Evolutionary conservation across 768 basidiomycete species (phyloP).

Genomic region (Rhodotorula toruloides): DNA sequence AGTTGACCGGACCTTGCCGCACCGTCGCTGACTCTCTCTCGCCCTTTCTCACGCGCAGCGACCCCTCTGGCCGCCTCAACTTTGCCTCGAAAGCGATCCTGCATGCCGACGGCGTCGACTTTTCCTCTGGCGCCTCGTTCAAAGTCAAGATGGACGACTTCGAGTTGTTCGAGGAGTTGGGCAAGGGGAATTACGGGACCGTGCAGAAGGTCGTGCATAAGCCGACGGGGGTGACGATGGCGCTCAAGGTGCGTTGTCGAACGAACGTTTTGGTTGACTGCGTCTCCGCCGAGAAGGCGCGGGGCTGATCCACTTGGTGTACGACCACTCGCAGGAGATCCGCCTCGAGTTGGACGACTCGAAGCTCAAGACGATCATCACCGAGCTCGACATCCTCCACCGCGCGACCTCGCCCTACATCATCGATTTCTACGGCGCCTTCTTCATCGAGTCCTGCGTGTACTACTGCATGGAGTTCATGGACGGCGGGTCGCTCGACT

Average conservation of each 20-base stretch:
- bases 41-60: slow-evolving; percentile 52
- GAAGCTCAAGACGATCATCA: slow-evolving; percentile 90
- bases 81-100: slow-evolving; percentile 90
- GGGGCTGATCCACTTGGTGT: background rate
- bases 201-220: slow-evolving; percentile 92
- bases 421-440: slow-evolving; percentile 97
- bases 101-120: slow-evolving; percentile 80
- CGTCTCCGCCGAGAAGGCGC: background rate
- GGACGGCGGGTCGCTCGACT: slow-evolving; percentile 96
- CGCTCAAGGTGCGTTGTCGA: slow-evolving; percentile 76
- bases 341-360: slow-evolving; percentile 89
- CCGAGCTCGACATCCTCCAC: slow-evolving; percentile 97
- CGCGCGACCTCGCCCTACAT: slow-evolving; percentile 85
- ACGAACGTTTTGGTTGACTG: background rate
- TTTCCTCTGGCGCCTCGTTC: slow-evolving; percentile 83
- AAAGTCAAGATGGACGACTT: slow-evolving; percentile 84
- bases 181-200: slow-evolving; percentile 93
- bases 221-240: slow-evolving; percentile 93
- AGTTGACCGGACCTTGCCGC: background rate
- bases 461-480: slow-evolving; percentile 99
- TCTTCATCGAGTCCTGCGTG: slow-evolving; percentile 99
- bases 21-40: too few species aligned
- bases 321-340: slow-evolving; percentile 67
- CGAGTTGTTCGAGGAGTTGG: slow-evolving; percentile 83
- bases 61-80: slow-evolving; percentile 91